Base-by-base conservation (phyloP, 2,329 filamentous ascomycete genomes). In the Lithohypha guttulata region DNA sequence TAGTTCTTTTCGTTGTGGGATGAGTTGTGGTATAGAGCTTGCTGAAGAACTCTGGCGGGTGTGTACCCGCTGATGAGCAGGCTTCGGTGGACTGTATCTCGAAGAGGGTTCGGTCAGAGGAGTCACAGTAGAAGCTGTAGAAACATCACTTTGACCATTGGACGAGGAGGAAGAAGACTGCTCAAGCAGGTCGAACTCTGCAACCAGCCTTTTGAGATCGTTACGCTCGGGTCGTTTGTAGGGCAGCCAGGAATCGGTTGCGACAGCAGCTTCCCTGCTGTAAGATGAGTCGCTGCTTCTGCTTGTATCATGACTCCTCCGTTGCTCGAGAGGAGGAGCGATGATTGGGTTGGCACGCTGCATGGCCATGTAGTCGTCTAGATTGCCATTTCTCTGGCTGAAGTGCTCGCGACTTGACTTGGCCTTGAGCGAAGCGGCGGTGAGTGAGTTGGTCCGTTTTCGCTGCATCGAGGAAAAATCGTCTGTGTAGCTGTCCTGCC, bases 211-310 rank as follows among this genome's bases (percentile, higher is more conserved):
- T 25, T 29, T 17, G 6, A 26, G 13, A 18, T 37, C 14, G 13
- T 2, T 18, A 11, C 20, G 33, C 9, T 20, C n/a, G 14, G 22
- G 25, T 13, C 34, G 34, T 13, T 28, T 9, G 25, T 37, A 37
- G 9, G 34, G 34, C 14, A 37, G 34, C 34, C 34, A 37, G 4
- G 34, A n/a, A 37, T 37, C 34, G n/a, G 34, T 28, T 11, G 28
- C 34, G 13, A 37, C 25, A 13, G 15, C 25, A 18, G 34, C 34
- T 28, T 28, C 23, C 13, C 22, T 20, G 8, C 23, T 9, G 8
- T 29, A 11, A 11, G 15, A 11, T 19, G 31, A 20, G 20, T 20
- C 31, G 11, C 13, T 8, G 15, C 17, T 20, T 13, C 31, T 20
- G 11, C 17, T 10, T 7, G 31, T 34, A 8, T 34, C 31, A 20